Percentiles rank a stretch among this genome's conserved stretches.
These are phyloP conservation scores for Pichia sp. DNA, from an alignment of 1,139 yeast species.

Conservation along the genomic window DNA sequence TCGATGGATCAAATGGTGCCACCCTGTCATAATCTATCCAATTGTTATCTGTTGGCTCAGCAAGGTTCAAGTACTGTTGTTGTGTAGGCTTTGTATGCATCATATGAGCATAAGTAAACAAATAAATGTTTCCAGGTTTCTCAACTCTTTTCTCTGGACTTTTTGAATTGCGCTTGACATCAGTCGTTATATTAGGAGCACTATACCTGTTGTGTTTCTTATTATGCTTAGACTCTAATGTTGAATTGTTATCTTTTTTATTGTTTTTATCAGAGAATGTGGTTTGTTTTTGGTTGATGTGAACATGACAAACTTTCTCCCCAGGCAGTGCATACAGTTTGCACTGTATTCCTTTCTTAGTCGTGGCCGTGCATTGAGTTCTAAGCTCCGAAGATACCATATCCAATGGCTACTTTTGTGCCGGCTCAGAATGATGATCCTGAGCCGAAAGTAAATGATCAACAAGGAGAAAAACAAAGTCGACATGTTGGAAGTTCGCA, in stretches of 20 bases:
- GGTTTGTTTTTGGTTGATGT: slow-evolving; percentile 1
- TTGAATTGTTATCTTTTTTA: too few relatives aligned
- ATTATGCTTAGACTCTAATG: too few relatives aligned
- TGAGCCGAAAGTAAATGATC: too few relatives aligned
- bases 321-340: slow-evolving; percentile 9
- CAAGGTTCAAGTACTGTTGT: slow-evolving; percentile 33
- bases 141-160: neutral
- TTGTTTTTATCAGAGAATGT: neutral
- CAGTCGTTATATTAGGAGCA: neutral
- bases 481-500: too few relatives aligned
- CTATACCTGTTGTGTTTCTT: neutral
- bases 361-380: slow-evolving; percentile 9
- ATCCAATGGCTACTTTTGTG: too few relatives aligned
- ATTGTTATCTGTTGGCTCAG: slow-evolving; percentile 20
- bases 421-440: too few relatives aligned
- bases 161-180: neutral
- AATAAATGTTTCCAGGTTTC: slow-evolving; percentile 46
- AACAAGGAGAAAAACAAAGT: too few relatives aligned
- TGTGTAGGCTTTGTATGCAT: slow-evolving; percentile 32
- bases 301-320: slow-evolving; percentile 15
- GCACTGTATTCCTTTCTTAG: slow-evolving; percentile 13
- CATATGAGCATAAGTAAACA: slow-evolving; percentile 49
- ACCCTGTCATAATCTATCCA: slow-evolving; percentile 34
- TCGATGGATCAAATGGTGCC: slow-evolving; percentile 38
- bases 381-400: slow-evolving; percentile 1